These are phyloP conservation scores for Golubevia pallescens DNA, from an alignment of 1,284 basidiomycete genomes.

Conservation along the genomic window DNA sequence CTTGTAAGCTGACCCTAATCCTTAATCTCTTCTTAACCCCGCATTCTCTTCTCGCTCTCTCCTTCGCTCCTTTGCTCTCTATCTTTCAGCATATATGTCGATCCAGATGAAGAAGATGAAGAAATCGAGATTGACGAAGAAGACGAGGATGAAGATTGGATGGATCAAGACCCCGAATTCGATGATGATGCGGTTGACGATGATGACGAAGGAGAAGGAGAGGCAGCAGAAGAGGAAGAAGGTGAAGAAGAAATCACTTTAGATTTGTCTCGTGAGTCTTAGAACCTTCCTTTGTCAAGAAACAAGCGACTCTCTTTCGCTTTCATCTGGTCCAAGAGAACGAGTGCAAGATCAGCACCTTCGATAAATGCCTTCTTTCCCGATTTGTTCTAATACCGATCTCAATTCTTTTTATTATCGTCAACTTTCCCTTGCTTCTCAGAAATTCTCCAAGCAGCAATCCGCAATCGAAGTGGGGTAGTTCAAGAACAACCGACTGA, in stretches of 20 bases:
- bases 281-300: too few species aligned
- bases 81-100: constrained; percentile 19
- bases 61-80: background rate
- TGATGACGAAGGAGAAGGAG: constrained; percentile 16
- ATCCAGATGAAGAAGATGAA: constrained; percentile 22
- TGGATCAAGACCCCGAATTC: constrained; percentile 8
- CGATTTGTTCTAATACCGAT: too few species aligned
- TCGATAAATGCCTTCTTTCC: background rate
- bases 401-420: background rate
- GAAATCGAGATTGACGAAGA: constrained; percentile 18
- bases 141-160: constrained; percentile 16
- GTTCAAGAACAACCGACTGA: constrained; percentile 6
- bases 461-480: background rate
- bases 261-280: too few species aligned
- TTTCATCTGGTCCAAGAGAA: too few species aligned
- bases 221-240: background rate
- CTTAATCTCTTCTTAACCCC: constrained; percentile 17
- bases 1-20: background rate
- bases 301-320: too few species aligned
- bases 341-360: constrained; percentile 29
- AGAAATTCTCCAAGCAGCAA: constrained; percentile 27
- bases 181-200: constrained; percentile 67
- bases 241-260: too few species aligned
- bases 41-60: constrained; percentile 17
- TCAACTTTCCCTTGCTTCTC: background rate